Conservation (phyloP, 192 early-diverging fungal species). For the Podila epigama region DNA sequence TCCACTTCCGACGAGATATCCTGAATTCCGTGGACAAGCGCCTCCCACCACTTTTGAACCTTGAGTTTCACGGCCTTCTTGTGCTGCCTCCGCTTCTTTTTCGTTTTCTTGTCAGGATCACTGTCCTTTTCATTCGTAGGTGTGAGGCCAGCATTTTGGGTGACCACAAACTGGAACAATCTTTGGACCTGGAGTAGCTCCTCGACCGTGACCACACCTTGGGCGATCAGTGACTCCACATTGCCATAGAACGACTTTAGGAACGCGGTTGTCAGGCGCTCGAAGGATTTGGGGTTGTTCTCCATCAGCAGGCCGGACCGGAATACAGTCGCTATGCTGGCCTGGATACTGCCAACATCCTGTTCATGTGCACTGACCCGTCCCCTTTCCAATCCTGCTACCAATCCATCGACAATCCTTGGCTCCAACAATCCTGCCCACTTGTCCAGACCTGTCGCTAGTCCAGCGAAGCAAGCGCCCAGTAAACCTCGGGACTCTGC, state of each 20-base stretch:
- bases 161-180: conserved; percentile 40
- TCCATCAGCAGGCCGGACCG: conserved; percentile 11
- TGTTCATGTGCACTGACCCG: conserved; percentile 23
- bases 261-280: conserved; percentile 14
- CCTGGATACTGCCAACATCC: conserved; percentile 35
- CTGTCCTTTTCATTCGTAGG: conserved; percentile 17
- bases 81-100: conserved; percentile 15
- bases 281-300: conserved; percentile 16
- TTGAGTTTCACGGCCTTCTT: conserved; percentile 22
- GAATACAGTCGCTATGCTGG: conserved; percentile 34
- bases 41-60: conserved; percentile 20
- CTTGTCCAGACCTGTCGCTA: conserved; percentile 41
- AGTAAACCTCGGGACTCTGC: conserved; percentile 14
- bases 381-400: conserved; percentile 28
- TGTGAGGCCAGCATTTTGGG: conserved; percentile 22
- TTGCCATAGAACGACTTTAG: conserved; percentile 24
- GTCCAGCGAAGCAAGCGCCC: conserved; percentile 33
- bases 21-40: conserved; percentile 28
- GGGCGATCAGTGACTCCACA: neutral
- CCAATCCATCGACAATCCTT: conserved; percentile 27
- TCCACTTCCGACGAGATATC: neutral
- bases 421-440: conserved; percentile 48
- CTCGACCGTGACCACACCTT: conserved; percentile 6
- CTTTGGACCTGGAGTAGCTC: conserved; percentile 40
- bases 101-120: conserved; percentile 18